Conservation (phyloP, 352 stramenopile genomes). For the Aphanomyces invadans region DNA sequence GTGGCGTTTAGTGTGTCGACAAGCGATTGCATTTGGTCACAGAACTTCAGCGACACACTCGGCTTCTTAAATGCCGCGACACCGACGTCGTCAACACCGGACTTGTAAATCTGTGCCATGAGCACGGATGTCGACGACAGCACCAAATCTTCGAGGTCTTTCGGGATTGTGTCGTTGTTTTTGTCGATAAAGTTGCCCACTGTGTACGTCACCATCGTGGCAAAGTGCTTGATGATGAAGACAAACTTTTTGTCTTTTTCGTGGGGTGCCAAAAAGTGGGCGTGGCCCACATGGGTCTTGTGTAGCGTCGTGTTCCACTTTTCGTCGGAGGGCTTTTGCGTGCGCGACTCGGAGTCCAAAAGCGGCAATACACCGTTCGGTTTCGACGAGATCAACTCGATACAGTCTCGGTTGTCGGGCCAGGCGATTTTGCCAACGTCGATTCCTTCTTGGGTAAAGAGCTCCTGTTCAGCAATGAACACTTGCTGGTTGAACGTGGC, state of each 20-base stretch:
- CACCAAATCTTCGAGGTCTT: conserved; percentile 86
- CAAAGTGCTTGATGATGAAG: conserved; percentile 96
- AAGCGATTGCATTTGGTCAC: conserved; percentile 78
- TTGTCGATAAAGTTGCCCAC: conserved; percentile 94
- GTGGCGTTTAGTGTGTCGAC: conserved; percentile 80
- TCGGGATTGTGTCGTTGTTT: conserved; percentile 93
- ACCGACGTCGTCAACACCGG: conserved; percentile 39
- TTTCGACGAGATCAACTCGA: conserved; percentile 74
- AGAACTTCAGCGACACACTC: conserved; percentile 79
- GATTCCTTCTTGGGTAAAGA: conserved; percentile 74
- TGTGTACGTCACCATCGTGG: conserved; percentile 91
- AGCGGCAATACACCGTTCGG: conserved; percentile 73
- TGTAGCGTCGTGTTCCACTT: conserved; percentile 81
- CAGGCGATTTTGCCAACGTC: conserved; percentile 76
- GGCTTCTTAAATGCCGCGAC: conserved; percentile 36
- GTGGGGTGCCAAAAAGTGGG: conserved; percentile 68
- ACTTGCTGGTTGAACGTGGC: conserved; percentile 87
- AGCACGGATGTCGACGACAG: conserved; percentile 66
- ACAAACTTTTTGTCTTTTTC: conserved; percentile 87
- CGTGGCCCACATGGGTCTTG: conserved; percentile 61
- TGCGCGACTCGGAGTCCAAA: conserved; percentile 73
- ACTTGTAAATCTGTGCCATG: conserved; percentile 78
- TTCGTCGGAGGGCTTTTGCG: conserved; percentile 70
- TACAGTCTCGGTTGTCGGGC: conserved; percentile 80
- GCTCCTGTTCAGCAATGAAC: conserved; percentile 78